Base-by-base conservation (phyloP, 768 basidiomycete species). In the Boletus pseudo-olivaceus region DNA sequence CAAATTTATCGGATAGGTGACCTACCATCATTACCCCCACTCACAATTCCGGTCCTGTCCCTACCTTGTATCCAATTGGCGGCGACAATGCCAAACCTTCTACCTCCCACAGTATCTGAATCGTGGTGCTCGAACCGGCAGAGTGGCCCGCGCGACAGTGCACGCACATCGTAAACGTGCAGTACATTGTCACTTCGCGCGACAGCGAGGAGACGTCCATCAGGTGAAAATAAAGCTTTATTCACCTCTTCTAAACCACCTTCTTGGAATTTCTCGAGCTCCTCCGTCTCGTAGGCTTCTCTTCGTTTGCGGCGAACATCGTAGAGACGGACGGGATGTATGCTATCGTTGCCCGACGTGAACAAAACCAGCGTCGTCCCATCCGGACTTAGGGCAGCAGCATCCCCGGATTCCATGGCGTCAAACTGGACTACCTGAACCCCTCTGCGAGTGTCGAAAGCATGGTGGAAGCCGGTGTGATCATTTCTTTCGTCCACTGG, bases 1-100 rank as follows among this genome's bases (percentile, higher is more conserved):
- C 14, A 15, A 40, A 20, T 41, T 7, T 5, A 19, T 42, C 30
- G 41, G 17, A 41, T 35, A 20, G 14, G 40, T 11, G 45, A 62
- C 78, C 52, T 57, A 86, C 87, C 86, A 62, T 89, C 87, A 34
- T 78, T 73, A 0, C 87, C 85, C 4, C 82, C 85, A 9, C 80
- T 85, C 19, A 84, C 65, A 19, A 88, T 73, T 5, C 82, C 79
- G n/a, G 75, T 57, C 64, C 76, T 68, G 14, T 60, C 53, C 43
- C 70, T 67, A 8, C 69, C 72, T 47, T 80, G 71, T 14, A 82
- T 67, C 86, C 85, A 88, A 43, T 78, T 67, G 20, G 74, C 73
- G 35, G 78, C 74, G 3, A 79, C 74, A 27, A 85, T 67, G 0
- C 85, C 86, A 63, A 71, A 85, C 3, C 56, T 56, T 23, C 58